A percentile compares a stretch with the other conserved stretches of the same genome.
Evolutionary conservation across 169 alveolate species (phyloP).

Genomic region (Perkinsus olseni): DNA sequence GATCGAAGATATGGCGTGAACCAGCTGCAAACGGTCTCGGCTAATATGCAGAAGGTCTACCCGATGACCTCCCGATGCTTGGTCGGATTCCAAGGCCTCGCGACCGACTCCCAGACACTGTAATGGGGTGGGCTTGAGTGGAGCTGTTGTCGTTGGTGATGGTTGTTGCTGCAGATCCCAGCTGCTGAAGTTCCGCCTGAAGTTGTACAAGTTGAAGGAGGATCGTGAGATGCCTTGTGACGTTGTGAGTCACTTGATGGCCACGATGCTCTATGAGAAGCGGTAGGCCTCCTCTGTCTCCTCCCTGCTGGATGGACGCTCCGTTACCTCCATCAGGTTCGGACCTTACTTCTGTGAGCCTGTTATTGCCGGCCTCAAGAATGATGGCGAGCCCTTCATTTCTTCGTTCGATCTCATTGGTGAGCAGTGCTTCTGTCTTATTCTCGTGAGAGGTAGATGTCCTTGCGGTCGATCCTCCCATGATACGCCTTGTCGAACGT

Average conservation of each 20-base stretch:
- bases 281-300: neutral
- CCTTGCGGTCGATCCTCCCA: too few relatives aligned
- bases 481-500: too few relatives aligned
- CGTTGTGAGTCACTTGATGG: conserved; percentile 57
- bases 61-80: conserved; percentile 52
- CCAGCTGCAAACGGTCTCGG: conserved; percentile 42
- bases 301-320: neutral
- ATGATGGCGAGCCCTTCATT: conserved; percentile 49
- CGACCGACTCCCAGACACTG: conserved; percentile 61
- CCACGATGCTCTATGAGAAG: conserved; percentile 53
- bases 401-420: conserved; percentile 65
- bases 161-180: conserved; percentile 15
- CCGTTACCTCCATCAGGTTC: neutral
- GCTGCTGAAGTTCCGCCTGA: conserved; percentile 47
- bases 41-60: conserved; percentile 52
- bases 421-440: conserved; percentile 12
- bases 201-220: conserved; percentile 55
- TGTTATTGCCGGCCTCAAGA: conserved; percentile 64
- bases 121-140: neutral
- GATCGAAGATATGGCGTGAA: conserved; percentile 59
- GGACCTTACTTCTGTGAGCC: conserved; percentile 42
- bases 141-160: neutral
- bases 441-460: too few relatives aligned
- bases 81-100: conserved; percentile 62
- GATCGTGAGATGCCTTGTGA: conserved; percentile 59